Evolutionary conservation across 805 yeast genomes (phyloP).

Genomic region (Nakazawaea populi): DNA sequence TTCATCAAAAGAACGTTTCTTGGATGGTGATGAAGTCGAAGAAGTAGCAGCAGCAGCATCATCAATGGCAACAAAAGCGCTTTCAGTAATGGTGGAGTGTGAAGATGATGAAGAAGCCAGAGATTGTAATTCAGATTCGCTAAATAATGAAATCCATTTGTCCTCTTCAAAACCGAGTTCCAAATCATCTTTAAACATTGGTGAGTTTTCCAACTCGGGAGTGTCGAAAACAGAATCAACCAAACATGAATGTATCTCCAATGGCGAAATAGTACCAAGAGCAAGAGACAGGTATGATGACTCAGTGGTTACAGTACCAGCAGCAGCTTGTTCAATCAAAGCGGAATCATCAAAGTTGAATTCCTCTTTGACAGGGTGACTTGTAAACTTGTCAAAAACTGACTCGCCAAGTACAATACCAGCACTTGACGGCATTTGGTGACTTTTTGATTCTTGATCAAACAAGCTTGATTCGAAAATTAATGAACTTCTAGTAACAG

Average conservation of each 20-base stretch:
- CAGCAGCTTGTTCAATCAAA: neutral
- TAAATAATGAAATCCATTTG: slow-evolving; percentile 62
- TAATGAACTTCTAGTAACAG: slow-evolving; percentile 3
- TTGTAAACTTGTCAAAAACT: slow-evolving; percentile 21
- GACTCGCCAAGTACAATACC: slow-evolving; percentile 28
- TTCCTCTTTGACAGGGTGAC: slow-evolving; percentile 2
- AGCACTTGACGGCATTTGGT: slow-evolving; percentile 5
- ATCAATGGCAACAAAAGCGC: slow-evolving; percentile 14
- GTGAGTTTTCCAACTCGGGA: slow-evolving; percentile 35
- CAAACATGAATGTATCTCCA: slow-evolving; percentile 46
- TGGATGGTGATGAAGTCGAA: slow-evolving; percentile 11
- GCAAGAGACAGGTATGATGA: neutral
- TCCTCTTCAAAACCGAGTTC: slow-evolving; percentile 34
- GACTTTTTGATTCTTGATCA: slow-evolving; percentile 2
- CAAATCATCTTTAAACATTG: slow-evolving; percentile 56
- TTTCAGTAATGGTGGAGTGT: too few species aligned
- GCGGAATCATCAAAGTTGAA: neutral
- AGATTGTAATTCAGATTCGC: slow-evolving; percentile 25
- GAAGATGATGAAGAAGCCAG: slow-evolving; percentile 1
- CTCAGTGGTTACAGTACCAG: neutral
- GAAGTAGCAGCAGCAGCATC: slow-evolving; percentile 23
- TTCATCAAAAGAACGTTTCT: slow-evolving; percentile 19
- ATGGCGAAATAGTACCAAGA: slow-evolving; percentile 35
- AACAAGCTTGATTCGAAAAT: slow-evolving; percentile 4
- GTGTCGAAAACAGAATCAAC: slow-evolving; percentile 45